Evolutionary conservation across 805 yeast species (phyloP), one percentile per base, ranked within the genome.

Genomic region (Lachancea kluyveri): DNA sequence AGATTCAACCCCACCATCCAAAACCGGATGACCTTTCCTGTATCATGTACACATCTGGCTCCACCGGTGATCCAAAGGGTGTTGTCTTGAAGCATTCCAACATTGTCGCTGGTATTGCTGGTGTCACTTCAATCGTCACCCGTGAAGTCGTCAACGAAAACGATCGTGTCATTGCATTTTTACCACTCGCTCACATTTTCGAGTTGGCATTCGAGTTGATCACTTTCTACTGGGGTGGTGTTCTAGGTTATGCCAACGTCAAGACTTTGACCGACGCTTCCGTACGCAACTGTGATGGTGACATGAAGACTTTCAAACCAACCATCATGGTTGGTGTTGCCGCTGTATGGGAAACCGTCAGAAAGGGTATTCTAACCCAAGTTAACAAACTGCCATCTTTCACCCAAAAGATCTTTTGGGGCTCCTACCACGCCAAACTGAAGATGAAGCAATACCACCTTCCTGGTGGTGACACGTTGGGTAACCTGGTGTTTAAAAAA

Each of bases 241-340:
- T 74, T 34, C 59, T 83, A 26, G 97, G 97, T 46, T 92, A 92
- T 64, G 97, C 95, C 30, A 77, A 69, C 48, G 96, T 90, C 41
- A 87, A 87, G 65, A 90, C 98, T 18, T 67, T 92, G 46, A 77
- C 94, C 13, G 94, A 83, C 42, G 65, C 70, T 2, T 84, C 94
- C 2, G 76, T 83, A 53, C 77, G 73, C 50, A 83, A 92, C 64
- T 87, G 95, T 66, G 64, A 72, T 36, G 90, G 96, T 51, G 98
- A 92, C 59, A 73, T 92, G 67, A 73, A 70, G 35, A 83, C 81
- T 52, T 83, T 87, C 62, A 70, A 77, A 58, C 98, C 98, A 37
- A 83, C 96, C 4, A 62, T 88, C 46, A 83, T 92, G 95, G 96
- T 87, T 43, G 98, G 96, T 60, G 98, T 92, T 36, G 96, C 96